Evolutionary conservation across 352 stramenopile species (phyloP), one percentile per base, ranked within the genome.

Genomic region (Stephanocyclus meneghinianus): DNA sequence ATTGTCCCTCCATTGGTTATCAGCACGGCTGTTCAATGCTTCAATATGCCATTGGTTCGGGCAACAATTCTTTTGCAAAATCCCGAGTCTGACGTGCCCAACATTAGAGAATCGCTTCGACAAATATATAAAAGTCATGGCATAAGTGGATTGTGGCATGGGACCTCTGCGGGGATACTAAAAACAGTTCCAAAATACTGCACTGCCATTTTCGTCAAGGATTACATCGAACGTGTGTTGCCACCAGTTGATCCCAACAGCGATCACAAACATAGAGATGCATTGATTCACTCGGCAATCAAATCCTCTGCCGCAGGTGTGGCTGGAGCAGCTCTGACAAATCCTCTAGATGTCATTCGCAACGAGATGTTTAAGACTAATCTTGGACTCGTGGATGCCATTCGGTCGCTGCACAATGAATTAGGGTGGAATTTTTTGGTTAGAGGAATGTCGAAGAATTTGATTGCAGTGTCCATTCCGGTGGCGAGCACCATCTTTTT

Each of bases 281-380:
- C 76, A 57, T 73, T 94, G 26, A 59, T 83, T 40, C 72, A 90
- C 29, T 91, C 88, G 1, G 91, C 91, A 37, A 74, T 91, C 0
- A 96, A 96, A 77, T 87, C 82, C 35, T 70, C 83, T 1, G 64
- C 83, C 10, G 91, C 92, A 15, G 92, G 91, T 56, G 73, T 95
- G 6, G 90, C 90, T 26, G 92, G 92, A 21, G 93, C 93, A 13
- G 84, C 84, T 1, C 83, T 96, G 9, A 96, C 93, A 1, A 96
- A 96, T 86, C 93, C 93, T 26, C 48, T 95, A 0, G 93, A 96
- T 84, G 93, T 96, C 5, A 89, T 96, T 62, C 77, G 93, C 16
- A 96, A 96, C 74, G 93, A 96, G 87, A 95, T 95, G 92, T 96
- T 96, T 81, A 95, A 96, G 74, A 93, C 89, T 9, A 91, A 95